phyloP scores from a whole-genome alignment of 352 stramenopile species.

The Peronospora tabacina region DNA sequence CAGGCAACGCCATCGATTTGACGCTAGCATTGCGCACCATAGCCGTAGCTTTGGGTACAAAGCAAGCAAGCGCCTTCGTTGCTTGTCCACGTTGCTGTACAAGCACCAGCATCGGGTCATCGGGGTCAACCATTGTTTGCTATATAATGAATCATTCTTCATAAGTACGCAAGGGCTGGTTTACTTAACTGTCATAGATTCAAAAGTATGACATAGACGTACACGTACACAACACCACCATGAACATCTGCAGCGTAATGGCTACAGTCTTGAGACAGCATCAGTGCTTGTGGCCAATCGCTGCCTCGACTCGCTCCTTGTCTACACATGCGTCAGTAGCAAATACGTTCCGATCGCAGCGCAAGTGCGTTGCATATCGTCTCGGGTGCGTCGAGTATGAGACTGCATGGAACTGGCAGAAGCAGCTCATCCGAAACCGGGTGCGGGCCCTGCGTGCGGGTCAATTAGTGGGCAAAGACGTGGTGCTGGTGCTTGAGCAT shows the following conservation, averaged over 20 bases:
- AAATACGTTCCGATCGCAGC: slow-evolving; percentile 12
- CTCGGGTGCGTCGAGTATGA: slow-evolving; percentile 73
- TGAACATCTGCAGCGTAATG: slow-evolving; percentile 11
- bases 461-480: slow-evolving; percentile 39
- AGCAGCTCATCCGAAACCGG: slow-evolving; percentile 76
- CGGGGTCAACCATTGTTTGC: slow-evolving; percentile 4
- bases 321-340: slow-evolving; percentile 3
- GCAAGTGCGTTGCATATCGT: slow-evolving; percentile 62
- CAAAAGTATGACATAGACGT: background rate
- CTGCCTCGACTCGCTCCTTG: slow-evolving; percentile 1
- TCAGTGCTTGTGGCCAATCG: background rate
- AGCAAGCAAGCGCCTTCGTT: slow-evolving; percentile 13
- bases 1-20: background rate
- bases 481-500: slow-evolving; percentile 70
- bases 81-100: slow-evolving; percentile 14
- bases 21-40: slow-evolving; percentile 3
- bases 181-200: slow-evolving; percentile 9
- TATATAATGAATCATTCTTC: slow-evolving; percentile 9
- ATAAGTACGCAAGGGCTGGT: slow-evolving; percentile 4
- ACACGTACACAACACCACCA: slow-evolving; percentile 5
- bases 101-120: slow-evolving; percentile 29
- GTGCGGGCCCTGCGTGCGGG: slow-evolving; percentile 46
- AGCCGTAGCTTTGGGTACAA: slow-evolving; percentile 14
- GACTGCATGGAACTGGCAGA: slow-evolving; percentile 84
- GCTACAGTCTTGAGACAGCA: slow-evolving; percentile 5